Evolutionary conservation across 2,329 filamentous ascomycete genomes (phyloP), one percentile per base, ranked within the genome.

Genomic region (Trichoderma afroharzianum): DNA sequence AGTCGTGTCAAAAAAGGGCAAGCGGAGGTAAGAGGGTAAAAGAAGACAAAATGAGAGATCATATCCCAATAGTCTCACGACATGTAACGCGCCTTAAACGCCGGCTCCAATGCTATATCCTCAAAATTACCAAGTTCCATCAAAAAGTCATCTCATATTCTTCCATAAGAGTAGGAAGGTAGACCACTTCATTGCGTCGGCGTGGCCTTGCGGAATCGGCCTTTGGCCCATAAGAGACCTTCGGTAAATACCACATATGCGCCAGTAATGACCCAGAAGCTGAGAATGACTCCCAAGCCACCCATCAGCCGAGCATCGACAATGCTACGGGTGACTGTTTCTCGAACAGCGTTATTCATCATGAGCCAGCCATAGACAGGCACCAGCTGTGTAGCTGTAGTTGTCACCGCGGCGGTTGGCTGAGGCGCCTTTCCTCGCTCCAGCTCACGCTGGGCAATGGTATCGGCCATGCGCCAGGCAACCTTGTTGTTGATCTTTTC

Each of bases 401-500:
- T 28, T 14, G 74, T 75, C 1, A 76, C 32, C 2, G 66, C 66
- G 57, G 68, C 72, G 57, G 74, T 62, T 26, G 74, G 63, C 4
- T 72, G 72, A 47, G 67, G 68, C 18, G 15, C n/a, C 8, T 69
- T 71, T 4, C 73, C 73, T 68, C 75, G 72, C 70, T 82, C 82
- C 30, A 74, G 77, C 62, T 82, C 80, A 26, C 86, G 80, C 59
- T 86, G 82, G 18, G 84, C 82, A 63, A 88, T 86, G n/a, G 81
- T 82, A 64, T 87, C 84, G 3, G 85, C 82, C 81, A 92, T 88
- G 71, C 88, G 86, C 85, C 88, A 89, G 3, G 91, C 91, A 1
- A 92, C 90, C 63, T 87, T 88, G 75, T 91, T 91, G 81, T 91
- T 91, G 79, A 92, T 91, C 80, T 87, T 90, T 72, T 92, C 89